Evolutionary conservation across 2,329 filamentous ascomycete genomes (phyloP).

Genomic region (Zasmidium angulare): DNA sequence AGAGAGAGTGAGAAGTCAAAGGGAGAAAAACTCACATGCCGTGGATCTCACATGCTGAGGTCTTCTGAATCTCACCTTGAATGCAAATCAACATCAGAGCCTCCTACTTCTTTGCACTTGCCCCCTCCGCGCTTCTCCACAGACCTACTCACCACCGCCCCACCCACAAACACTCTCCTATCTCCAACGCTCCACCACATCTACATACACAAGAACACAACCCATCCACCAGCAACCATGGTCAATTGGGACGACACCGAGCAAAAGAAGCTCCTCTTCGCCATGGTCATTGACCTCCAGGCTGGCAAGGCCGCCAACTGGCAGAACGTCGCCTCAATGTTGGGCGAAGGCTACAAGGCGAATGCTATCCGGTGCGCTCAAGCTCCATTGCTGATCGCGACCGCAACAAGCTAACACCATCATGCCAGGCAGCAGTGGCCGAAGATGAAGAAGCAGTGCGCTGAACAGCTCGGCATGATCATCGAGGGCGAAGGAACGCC

Average conservation of each 20-base stretch:
- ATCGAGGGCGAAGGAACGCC: neutral
- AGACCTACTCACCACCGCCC: neutral
- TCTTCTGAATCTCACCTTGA: too few species aligned
- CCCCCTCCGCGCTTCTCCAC: neutral
- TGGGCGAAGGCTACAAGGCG: constrained; percentile 5
- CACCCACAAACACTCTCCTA: neutral
- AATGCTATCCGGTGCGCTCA: neutral
- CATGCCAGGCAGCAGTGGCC: constrained; percentile 4
- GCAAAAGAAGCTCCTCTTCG: constrained; percentile 6
- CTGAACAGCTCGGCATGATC: neutral
- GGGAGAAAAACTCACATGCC: too few species aligned
- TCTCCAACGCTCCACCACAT: neutral
- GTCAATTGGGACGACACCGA: constrained; percentile 7
- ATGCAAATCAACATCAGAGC: too few species aligned
- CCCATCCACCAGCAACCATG: constrained; percentile 2
- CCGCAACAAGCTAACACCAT: neutral
- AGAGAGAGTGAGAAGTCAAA: too few species aligned
- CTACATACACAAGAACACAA: neutral
- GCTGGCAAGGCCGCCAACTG: constrained; percentile 1
- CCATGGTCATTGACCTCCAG: constrained; percentile 4
- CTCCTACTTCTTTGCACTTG: neutral
- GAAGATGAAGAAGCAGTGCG: constrained; percentile 5
- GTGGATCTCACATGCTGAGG: too few species aligned
- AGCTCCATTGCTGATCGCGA: too few species aligned
- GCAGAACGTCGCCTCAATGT: constrained; percentile 2